A percentile compares a stretch with the other conserved stretches of the same genome.
Evolutionary conservation across 352 stramenopile genomes (phyloP).

Genomic region (Sclerospora graminicola): DNA sequence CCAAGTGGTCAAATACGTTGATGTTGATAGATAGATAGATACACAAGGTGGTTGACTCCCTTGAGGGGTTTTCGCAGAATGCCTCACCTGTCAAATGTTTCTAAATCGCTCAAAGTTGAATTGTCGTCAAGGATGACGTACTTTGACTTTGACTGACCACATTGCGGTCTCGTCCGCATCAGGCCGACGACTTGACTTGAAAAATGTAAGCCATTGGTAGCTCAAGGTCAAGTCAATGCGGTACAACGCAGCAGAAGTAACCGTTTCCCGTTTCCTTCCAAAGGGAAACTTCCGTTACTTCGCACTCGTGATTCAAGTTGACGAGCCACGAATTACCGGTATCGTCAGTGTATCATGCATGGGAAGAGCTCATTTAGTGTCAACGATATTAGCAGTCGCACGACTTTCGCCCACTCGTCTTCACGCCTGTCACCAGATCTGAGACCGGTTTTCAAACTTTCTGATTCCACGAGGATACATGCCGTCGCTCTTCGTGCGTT

Average conservation of each 20-base stretch:
- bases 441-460: neutral
- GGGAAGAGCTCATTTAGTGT: too few species aligned
- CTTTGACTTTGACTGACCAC: conserved; percentile 15
- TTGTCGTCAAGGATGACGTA: conserved; percentile 15
- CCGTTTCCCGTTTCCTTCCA: too few species aligned
- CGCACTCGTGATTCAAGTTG: too few species aligned
- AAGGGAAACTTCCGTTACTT: conserved; percentile 9
- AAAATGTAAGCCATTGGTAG: neutral
- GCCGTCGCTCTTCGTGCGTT: conserved; percentile 63
- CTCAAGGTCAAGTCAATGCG: neutral
- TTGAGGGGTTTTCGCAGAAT: conserved; percentile 22
- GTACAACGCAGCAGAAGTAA: neutral
- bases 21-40: neutral
- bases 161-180: neutral
- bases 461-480: conserved; percentile 12
- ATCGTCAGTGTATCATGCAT: too few species aligned
- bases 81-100: neutral
- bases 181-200: neutral
- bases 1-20: neutral
- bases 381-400: too few species aligned
- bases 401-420: too few species aligned
- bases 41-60: neutral
- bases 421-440: neutral
- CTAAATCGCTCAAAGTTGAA: neutral
- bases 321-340: too few species aligned